Evolutionary conservation across 495 filamentous ascomycete species (phyloP).

Genomic region (Bombardia bombarda): DNA sequence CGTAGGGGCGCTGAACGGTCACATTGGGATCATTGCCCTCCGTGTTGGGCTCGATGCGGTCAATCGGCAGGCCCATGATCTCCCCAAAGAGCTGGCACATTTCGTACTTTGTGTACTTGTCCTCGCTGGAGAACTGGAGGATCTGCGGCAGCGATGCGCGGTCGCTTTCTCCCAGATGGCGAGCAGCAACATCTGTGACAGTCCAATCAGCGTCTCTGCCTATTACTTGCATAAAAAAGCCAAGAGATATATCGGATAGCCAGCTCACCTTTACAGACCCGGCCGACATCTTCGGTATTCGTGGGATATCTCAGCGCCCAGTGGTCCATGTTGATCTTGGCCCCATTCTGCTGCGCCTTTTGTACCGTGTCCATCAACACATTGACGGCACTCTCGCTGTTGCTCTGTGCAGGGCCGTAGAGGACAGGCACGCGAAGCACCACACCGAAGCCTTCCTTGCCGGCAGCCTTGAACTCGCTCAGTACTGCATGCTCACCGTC

Average conservation of each 20-base stretch:
- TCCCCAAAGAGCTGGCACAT: slow-evolving; percentile 76
- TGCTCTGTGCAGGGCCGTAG: slow-evolving; percentile 60
- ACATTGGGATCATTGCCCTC: slow-evolving; percentile 70
- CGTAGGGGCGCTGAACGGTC: slow-evolving; percentile 73
- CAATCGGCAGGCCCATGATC: slow-evolving; percentile 69
- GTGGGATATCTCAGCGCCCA: slow-evolving; percentile 84
- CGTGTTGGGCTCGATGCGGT: slow-evolving; percentile 61
- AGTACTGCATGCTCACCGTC: slow-evolving; percentile 74
- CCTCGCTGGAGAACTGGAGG: slow-evolving; percentile 84
- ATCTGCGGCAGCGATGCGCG: slow-evolving; percentile 52
- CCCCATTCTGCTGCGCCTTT: slow-evolving; percentile 53
- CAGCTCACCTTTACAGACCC: slow-evolving; percentile 53
- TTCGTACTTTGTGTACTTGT: slow-evolving; percentile 83
- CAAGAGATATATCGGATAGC: background rate
- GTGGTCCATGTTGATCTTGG: slow-evolving; percentile 73
- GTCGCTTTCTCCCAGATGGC: slow-evolving; percentile 46
- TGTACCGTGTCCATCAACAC: slow-evolving; percentile 65
- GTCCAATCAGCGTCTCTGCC: background rate
- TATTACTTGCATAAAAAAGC: background rate
- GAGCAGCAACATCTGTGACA: slow-evolving; percentile 49
- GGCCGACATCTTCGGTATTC: slow-evolving; percentile 77
- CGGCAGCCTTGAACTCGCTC: slow-evolving; percentile 43
- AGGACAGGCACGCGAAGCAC: slow-evolving; percentile 83
- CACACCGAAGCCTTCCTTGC: slow-evolving; percentile 47
- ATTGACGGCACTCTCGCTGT: slow-evolving; percentile 77